Base-by-base conservation (phyloP, 1,139 yeast genomes). In the Pichia sp. region DNA sequence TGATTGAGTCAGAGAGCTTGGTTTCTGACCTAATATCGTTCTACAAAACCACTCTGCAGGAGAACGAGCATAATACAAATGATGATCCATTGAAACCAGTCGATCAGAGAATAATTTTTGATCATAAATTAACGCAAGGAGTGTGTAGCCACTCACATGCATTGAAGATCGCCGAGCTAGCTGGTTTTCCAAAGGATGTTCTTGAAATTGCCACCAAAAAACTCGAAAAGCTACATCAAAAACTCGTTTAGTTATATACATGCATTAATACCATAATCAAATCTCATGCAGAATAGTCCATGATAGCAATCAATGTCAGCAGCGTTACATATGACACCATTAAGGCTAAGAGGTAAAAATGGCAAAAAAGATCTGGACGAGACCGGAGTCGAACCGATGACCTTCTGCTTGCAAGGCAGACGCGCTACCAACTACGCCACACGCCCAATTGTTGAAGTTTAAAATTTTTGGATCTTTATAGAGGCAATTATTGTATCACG, bases 111-210 rank as follows among this genome's bases (percentile, higher is more conserved):
- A 53, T 73, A 13, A 47, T 60, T 2, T 80, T 85, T 43, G 75
- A 81, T 48, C 91, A 86, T 57, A 62, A 65, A 30, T 60, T 91
- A 24, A 66, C 63, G 29, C 72, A 72, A 3, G 98, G 98, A 0
- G 73, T 91, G 6, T 76, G 91, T 47, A 69, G 66, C 9, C 69
- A 79, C 39, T 84, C 96, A 0, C 85, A 82, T 57, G 97, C 96
- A 0, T 60, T 87, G n/a, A 77, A 76, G 40, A 86, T 87, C 8
- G 97, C 96, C 0, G 67, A 70, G 45, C 59, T 75, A 51, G 95
- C 96, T 0, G 96, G 96, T 0, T 83, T 86, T 45, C 96, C 97
- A 0, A 40, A 49, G 3, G 52, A 59, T 3, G 88, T 88, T 0
- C 49, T 87, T 12, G 44, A 59, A 3, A 59, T 64, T 29, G 87